Base-by-base conservation (phyloP, 306 rosid species). In the Alnus glutinosa region DNA sequence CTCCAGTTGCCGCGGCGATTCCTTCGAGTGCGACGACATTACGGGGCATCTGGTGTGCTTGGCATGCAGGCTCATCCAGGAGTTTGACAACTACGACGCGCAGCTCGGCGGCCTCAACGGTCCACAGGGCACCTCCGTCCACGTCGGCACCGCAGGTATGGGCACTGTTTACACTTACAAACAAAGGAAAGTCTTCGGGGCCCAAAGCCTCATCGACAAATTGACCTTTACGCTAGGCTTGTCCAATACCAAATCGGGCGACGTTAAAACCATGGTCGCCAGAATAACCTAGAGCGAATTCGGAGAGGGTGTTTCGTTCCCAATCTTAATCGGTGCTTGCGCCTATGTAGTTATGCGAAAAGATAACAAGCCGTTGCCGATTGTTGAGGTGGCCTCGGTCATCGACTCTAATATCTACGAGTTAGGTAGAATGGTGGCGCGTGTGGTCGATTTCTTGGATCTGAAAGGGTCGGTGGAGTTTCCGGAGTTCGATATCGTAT, bases 221-320 rank as follows among this genome's bases (percentile, higher is more conserved):
- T 54, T 90, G 18, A 66, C 85, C 2, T 76, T 16, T 75, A 80
- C 82, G 32, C 80, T 91, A 74, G 93, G 89, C 7, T 75, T 93
- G 61, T 51, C 77, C 2, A 55, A 59, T 19, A 66, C 89, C 8
- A 81, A 77, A 49, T 77, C 28, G 0, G 51, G 70, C 28, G 89
- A 85, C 23, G 84, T 91, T 28, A 87, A 69, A 70, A 11, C 70
- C 10, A 90, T 90, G 92, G 80, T 86, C 2, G 80, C 86, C 46
- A 15, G 30, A 10, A 85, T 93, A 36, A 93, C 97, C 0, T 87
- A 89, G 14, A 90, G 86, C 13, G 98, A 91, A 78, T 90, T 78
- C 64, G 95, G 97, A 7, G 77, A 70, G 76, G 98, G 98, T 5
- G 54, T 78, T 36, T 93, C 95, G 98, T 86, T 93, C 74, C 73